Percentiles rank a stretch among this genome's conserved stretches.
These are phyloP conservation scores for Phytophthora niederhauseri DNA, from an alignment of 352 stramenopile genomes.

Conservation along the genomic window DNA sequence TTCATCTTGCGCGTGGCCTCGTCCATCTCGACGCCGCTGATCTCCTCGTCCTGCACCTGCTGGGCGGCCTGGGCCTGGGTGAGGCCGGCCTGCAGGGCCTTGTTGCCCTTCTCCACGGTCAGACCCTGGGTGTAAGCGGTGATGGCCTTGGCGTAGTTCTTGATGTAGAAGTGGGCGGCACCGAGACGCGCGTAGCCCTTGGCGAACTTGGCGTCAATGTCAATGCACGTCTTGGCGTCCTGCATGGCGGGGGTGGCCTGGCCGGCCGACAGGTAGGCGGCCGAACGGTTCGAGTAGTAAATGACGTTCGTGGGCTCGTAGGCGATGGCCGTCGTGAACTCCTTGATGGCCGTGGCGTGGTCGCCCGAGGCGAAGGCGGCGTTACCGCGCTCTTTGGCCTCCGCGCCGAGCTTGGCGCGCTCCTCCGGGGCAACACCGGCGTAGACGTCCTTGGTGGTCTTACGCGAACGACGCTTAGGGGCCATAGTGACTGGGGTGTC, in stretches of 20 bases:
- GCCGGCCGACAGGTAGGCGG: constrained; percentile 79
- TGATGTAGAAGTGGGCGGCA: constrained; percentile 88
- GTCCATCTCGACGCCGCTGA: constrained; percentile 87
- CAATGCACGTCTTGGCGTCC: constrained; percentile 89
- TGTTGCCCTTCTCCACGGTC: constrained; percentile 87
- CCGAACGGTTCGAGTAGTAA: constrained; percentile 91
- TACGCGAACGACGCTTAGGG: constrained; percentile 83
- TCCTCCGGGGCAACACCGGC: constrained; percentile 65
- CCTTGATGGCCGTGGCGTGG: constrained; percentile 86
- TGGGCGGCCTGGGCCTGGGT: constrained; percentile 85
- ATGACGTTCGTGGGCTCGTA: constrained; percentile 89
- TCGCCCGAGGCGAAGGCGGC: constrained; percentile 76
- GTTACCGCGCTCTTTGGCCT: constrained; percentile 90
- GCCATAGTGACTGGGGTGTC: constrained; percentile 54
- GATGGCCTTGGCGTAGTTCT: constrained; percentile 90
- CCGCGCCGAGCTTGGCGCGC: constrained; percentile 71
- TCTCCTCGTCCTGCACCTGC: constrained; percentile 87
- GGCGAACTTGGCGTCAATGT: constrained; percentile 83
- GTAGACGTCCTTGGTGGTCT: constrained; percentile 86
- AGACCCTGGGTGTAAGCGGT: constrained; percentile 80
- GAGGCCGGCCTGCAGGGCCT: constrained; percentile 79
- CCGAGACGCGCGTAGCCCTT: constrained; percentile 90
- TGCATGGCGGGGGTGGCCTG: constrained; percentile 83
- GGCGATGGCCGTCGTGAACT: constrained; percentile 87
- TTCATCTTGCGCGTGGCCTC: constrained; percentile 91